Evolutionary conservation across 2,329 filamentous ascomycete genomes (phyloP).

Genomic region (Penicillium sp.): DNA sequence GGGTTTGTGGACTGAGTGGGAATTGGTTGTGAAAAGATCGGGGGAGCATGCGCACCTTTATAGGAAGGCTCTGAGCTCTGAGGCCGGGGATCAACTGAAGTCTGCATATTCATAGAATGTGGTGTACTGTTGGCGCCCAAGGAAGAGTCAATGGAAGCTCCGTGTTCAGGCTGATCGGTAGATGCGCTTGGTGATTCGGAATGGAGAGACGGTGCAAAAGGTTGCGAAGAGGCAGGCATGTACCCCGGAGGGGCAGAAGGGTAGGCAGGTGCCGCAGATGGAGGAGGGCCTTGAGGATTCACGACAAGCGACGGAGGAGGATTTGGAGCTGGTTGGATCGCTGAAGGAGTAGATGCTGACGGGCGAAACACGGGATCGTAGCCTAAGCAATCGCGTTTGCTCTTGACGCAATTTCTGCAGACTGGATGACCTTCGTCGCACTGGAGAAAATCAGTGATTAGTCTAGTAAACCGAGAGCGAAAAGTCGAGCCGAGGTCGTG

Average conservation of each 20-base stretch:
- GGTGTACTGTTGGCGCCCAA: conserved; percentile 47
- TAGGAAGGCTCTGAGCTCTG: conserved; percentile 19
- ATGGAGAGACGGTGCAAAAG: conserved; percentile 35
- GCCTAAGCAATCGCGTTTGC: conserved; percentile 61
- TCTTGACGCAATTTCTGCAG: conserved; percentile 67
- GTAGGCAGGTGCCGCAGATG: conserved; percentile 26
- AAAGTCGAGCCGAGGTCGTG: conserved; percentile 14
- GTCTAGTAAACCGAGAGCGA: conserved; percentile 14
- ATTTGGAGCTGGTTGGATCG: conserved; percentile 57
- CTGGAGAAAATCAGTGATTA: conserved; percentile 44
- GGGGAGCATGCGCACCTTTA: conserved; percentile 16
- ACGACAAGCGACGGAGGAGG: conserved; percentile 40
- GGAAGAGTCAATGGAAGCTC: conserved; percentile 60
- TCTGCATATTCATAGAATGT: conserved; percentile 33
- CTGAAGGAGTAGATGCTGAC: conserved; percentile 60
- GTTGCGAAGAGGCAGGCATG: conserved; percentile 36
- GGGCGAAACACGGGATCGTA: conserved; percentile 67
- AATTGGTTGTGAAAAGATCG: no score
- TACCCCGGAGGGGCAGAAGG: conserved; percentile 38
- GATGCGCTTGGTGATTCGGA: conserved; percentile 37
- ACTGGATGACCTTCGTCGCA: conserved; percentile 93
- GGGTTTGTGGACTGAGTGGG: not conserved
- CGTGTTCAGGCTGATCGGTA: conserved; percentile 52
- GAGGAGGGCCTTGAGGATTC: conserved; percentile 36
- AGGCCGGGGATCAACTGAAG: conserved; percentile 24